These are phyloP conservation scores for Pascua guehoae DNA, from an alignment of 1,284 basidiomycete species.

Conservation along the genomic window DNA sequence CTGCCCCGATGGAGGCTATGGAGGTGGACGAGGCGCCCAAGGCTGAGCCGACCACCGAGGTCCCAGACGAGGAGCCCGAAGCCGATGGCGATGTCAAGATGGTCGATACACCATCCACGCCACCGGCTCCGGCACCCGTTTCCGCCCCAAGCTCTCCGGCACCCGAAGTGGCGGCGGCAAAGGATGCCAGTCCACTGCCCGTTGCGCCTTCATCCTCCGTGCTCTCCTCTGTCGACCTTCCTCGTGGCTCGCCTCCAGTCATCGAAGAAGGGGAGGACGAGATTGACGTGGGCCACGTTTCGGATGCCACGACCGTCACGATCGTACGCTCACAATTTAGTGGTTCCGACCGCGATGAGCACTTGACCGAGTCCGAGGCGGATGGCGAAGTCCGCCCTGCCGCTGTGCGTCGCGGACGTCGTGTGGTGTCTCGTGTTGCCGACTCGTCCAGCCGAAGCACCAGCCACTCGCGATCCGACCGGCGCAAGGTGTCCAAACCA, in stretches of 20 bases:
- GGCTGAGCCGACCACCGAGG: conserved; percentile 34
- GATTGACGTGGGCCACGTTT: conserved; percentile 25
- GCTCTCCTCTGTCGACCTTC: conserved; percentile 12
- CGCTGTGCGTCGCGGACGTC: conserved; percentile 6
- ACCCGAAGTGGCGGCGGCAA: no score
- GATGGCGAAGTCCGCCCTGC: conserved; percentile 11
- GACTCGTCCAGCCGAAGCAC: conserved; percentile 5
- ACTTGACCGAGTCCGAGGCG: background rate
- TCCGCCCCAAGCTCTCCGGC: no score
- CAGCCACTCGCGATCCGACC: no score
- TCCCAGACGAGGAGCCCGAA: conserved; percentile 25
- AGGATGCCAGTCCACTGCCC: background rate
- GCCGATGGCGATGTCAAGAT: conserved; percentile 8
- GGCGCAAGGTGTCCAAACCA: no score
- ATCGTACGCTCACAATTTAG: conserved; percentile 25
- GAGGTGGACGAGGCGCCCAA: conserved; percentile 37
- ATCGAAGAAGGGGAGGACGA: conserved; percentile 15
- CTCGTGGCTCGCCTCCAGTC: background rate
- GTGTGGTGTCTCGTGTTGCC: conserved; percentile 10
- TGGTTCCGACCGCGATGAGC: conserved; percentile 15
- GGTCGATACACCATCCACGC: background rate
- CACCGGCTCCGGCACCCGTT: no score
- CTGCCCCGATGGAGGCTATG: background rate
- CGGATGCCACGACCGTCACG: conserved; percentile 37
- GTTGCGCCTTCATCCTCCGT: conserved; percentile 7